Evolutionary conservation across 208 protist genomes (phyloP).

Genomic region (Angomonas ambiguus): DNA sequence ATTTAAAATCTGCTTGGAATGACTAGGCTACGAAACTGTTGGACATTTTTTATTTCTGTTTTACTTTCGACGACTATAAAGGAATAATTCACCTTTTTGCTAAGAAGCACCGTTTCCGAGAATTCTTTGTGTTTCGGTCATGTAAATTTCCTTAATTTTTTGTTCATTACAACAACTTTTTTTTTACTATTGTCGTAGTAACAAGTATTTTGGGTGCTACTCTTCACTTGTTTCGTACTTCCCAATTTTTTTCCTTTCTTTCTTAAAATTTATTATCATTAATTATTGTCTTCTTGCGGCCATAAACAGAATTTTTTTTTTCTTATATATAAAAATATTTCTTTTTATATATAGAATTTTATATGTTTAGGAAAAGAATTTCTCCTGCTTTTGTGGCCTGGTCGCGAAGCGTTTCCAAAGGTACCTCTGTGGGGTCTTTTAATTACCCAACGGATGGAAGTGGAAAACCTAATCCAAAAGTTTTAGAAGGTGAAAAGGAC

Average conservation of each 20-base stretch:
- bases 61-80: not conserved
- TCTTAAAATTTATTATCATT: not conserved
- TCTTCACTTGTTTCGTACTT: not conserved
- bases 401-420: not conserved
- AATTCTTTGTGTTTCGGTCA: too few relatives aligned
- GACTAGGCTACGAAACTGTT: too few relatives aligned
- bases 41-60: not conserved
- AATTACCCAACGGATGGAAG: not conserved
- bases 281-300: not conserved
- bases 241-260: not conserved
- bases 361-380: slow-evolving; percentile 4
- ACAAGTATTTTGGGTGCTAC: not conserved
- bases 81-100: too few relatives aligned
- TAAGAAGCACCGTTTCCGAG: too few relatives aligned
- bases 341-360: not conserved
- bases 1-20: too few relatives aligned
- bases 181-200: not conserved
- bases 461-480: not conserved
- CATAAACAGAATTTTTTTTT: not conserved
- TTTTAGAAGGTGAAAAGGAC: slow-evolving; percentile 10
- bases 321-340: not conserved
- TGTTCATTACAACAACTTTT: not conserved
- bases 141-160: too few relatives aligned
- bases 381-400: not conserved
- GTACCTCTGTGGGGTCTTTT: not conserved